Conservation (phyloP, 495 filamentous ascomycete genomes). For the Aspergillus coremiiformis region DNA sequence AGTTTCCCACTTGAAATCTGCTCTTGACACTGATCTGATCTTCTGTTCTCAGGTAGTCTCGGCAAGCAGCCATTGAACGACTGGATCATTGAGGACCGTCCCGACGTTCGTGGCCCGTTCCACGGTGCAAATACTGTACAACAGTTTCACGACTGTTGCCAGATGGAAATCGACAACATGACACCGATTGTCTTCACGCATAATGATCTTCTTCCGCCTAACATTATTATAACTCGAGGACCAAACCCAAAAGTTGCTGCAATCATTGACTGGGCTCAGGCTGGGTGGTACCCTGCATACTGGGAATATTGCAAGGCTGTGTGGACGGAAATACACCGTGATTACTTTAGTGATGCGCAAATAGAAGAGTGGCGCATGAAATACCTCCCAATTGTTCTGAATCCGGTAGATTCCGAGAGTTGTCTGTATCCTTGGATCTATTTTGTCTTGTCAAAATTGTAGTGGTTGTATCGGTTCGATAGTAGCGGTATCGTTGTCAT, state of each 20-base stretch:
- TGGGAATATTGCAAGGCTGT: slow-evolving; percentile 43
- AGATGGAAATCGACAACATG: slow-evolving; percentile 14
- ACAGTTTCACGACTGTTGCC: slow-evolving; percentile 18
- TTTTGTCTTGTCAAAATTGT: too few species aligned
- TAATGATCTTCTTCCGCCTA: slow-evolving; percentile 30
- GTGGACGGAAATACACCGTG: too few species aligned
- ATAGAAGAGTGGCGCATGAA: too few species aligned
- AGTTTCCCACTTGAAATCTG: slow-evolving; percentile 11
- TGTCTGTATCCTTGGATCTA: too few species aligned
- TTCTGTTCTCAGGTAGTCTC: slow-evolving; percentile 15
- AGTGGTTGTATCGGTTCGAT: too few species aligned
- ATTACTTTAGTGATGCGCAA: too few species aligned
- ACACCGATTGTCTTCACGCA: slow-evolving; percentile 28
- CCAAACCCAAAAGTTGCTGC: slow-evolving; percentile 23
- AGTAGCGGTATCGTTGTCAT: too few species aligned
- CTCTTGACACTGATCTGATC: slow-evolving; percentile 1
- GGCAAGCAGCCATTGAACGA: slow-evolving; percentile 19
- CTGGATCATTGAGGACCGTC: slow-evolving; percentile 13
- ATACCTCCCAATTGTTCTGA: too few species aligned
- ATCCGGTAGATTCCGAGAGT: too few species aligned
- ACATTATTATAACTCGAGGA: slow-evolving; percentile 29
- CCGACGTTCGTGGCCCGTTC: slow-evolving; percentile 16
- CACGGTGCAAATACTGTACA: slow-evolving; percentile 19
- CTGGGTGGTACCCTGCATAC: slow-evolving; percentile 40
- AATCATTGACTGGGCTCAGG: slow-evolving; percentile 37